These are phyloP conservation scores for Peltaster fructicola DNA, from an alignment of 2,329 filamentous ascomycete species.

Conservation along the genomic window DNA sequence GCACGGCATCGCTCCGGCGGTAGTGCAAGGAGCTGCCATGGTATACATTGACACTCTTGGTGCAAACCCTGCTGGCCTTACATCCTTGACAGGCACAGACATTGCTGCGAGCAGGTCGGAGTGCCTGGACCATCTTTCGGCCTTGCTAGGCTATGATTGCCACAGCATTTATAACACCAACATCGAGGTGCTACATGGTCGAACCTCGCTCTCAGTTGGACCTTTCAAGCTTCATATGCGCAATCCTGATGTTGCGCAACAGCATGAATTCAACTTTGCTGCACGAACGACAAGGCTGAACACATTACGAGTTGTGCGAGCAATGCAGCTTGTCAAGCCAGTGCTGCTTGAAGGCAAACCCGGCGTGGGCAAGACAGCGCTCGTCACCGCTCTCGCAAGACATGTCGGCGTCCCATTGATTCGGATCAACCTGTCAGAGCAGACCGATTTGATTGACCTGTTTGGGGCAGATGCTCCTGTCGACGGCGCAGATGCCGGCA, in stretches of 20 bases:
- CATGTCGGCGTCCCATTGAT: conserved; percentile 69
- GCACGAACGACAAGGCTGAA: conserved; percentile 83
- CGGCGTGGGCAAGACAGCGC: conserved; percentile 93
- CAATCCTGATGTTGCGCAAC: too few species aligned
- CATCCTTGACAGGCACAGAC: conserved; percentile 52
- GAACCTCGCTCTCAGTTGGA: conserved; percentile 47
- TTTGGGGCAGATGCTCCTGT: conserved; percentile 94
- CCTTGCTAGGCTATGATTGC: conserved; percentile 48
- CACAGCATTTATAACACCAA: conserved; percentile 45
- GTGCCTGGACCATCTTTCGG: conserved; percentile 60
- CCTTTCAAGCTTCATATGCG: conserved; percentile 47
- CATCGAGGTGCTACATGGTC: conserved; percentile 39
- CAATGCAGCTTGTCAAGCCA: conserved; percentile 74
- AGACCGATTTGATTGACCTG: conserved; percentile 92
- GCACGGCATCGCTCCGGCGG: conserved; percentile 12
- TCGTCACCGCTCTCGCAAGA: conserved; percentile 69
- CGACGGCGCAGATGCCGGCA: conserved; percentile 76
- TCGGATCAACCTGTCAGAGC: conserved; percentile 91
- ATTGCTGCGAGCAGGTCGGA: conserved; percentile 52
- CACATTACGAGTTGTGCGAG: conserved; percentile 76
- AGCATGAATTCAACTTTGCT: conserved; percentile 74
- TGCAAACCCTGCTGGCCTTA: conserved; percentile 78
- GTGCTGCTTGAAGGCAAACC: conserved; percentile 91
- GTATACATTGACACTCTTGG: conserved; percentile 93
- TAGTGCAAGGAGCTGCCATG: conserved; percentile 79